Evolutionary conservation across 1,284 basidiomycete genomes (phyloP).

Genomic region (Leccinum pachyderme): DNA sequence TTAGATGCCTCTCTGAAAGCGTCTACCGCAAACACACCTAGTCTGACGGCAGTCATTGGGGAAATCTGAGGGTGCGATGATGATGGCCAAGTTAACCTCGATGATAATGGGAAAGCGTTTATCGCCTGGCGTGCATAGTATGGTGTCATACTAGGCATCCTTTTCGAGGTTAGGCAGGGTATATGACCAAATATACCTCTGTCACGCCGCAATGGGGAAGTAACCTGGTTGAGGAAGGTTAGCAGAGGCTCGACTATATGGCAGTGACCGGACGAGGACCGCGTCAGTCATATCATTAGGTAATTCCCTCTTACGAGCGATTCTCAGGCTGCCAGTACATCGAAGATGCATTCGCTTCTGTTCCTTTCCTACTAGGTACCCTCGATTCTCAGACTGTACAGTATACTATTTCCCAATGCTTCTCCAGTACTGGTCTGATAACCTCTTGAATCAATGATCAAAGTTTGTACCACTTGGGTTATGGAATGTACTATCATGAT

Average conservation of each 20-base stretch:
- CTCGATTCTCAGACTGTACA: no score
- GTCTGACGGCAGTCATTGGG: not conserved
- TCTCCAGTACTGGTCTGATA: no score
- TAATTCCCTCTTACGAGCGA: not conserved
- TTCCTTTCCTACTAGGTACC: no score
- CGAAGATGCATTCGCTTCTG: no score
- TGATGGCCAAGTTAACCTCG: not conserved
- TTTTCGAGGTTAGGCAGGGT: not conserved
- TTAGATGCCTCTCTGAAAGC: not conserved
- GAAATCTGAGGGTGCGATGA: not conserved
- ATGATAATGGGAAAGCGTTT: not conserved
- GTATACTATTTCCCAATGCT: no score
- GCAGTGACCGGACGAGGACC: conserved; percentile 16
- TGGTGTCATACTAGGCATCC: not conserved
- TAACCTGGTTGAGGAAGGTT: not conserved
- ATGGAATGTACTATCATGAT: no score
- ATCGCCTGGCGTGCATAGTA: not conserved
- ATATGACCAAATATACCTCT: not conserved
- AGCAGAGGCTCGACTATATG: conserved; percentile 1
- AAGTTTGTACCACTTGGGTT: no score
- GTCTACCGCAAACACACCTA: conserved; percentile 3
- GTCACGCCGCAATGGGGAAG: not conserved
- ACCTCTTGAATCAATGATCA: no score
- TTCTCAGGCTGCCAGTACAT: no score
- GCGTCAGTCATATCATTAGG: conserved; percentile 18